A percentile compares a stretch with the other conserved stretches of the same genome.
phyloP scores from a whole-genome alignment of 306 rosid genomes.

The Cicer chorassanicum region DNA sequence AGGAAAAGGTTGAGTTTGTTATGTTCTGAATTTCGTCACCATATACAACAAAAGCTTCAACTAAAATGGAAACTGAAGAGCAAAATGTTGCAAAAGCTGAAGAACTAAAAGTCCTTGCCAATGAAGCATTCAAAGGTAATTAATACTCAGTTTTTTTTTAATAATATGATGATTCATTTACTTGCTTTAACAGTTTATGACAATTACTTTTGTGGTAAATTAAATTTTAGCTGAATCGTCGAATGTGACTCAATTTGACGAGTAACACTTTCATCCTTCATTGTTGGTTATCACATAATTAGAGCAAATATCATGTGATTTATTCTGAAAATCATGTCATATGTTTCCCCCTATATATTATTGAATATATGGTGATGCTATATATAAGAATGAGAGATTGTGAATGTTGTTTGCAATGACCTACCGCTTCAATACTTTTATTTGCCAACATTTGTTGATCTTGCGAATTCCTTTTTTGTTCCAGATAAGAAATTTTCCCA shows the following conservation, averaged over 20 bases:
- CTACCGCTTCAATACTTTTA: conserved; percentile 15
- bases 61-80: conserved; percentile 64
- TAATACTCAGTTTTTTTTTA: conserved; percentile 19
- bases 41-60: conserved; percentile 47
- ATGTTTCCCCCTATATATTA: background rate
- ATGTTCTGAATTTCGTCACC: conserved; percentile 46
- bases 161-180: conserved; percentile 20
- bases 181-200: conserved; percentile 6
- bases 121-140: conserved; percentile 83
- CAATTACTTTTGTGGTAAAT: conserved; percentile 7
- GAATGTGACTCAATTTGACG: conserved; percentile 15
- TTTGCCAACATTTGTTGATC: conserved; percentile 43
- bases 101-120: conserved; percentile 79
- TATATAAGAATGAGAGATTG: background rate
- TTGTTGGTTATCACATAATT: conserved; percentile 23
- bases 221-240: conserved; percentile 11
- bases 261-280: background rate
- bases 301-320: conserved; percentile 14
- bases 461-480: conserved; percentile 40
- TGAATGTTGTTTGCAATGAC: conserved; percentile 32
- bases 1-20: conserved; percentile 42
- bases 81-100: conserved; percentile 69
- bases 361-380: background rate
- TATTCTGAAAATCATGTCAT: conserved; percentile 1
- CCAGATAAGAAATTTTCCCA: conserved; percentile 85